A percentile compares a stretch with the other conserved stretches of the same genome.
phyloP scores from a whole-genome alignment of 2,329 filamentous ascomycete species.

The Colletotrichum sp. region DNA sequence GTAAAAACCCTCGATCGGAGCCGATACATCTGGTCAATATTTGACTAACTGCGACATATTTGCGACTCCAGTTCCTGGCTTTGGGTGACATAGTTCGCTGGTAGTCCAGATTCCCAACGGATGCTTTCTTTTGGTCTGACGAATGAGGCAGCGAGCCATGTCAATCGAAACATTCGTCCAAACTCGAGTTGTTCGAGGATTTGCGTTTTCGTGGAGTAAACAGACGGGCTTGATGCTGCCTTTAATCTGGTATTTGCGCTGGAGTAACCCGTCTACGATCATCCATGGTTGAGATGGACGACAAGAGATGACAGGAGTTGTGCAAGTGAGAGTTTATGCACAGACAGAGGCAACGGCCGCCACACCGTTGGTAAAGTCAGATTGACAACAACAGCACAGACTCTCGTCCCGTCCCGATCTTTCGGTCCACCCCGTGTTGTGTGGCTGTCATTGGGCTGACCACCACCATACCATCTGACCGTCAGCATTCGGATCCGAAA shows the following conservation, averaged over 20 bases:
- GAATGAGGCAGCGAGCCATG: not conserved
- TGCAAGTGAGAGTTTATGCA: not conserved
- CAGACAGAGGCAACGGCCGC: not conserved
- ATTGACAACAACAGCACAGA: not conserved
- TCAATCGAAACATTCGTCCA: not conserved
- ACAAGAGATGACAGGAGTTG: not conserved
- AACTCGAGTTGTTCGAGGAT: not conserved
- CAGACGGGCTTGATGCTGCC: not conserved
- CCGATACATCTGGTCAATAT: not conserved
- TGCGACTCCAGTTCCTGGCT: not conserved
- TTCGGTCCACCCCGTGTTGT: not conserved
- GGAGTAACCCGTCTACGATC: not conserved
- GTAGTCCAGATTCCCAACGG: not conserved
- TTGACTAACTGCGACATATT: not conserved
- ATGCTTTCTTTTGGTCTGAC: not conserved
- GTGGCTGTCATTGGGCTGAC: not conserved
- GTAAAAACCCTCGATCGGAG: not conserved
- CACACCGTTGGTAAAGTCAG: not conserved
- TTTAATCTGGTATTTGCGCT: not conserved
- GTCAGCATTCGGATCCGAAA: not conserved
- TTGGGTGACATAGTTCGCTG: not conserved
- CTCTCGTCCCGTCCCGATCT: conserved; percentile 7
- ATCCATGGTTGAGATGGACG: not conserved
- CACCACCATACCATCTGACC: not conserved
- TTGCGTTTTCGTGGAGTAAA: not conserved